Percentiles rank a stretch among this genome's conserved stretches.
phyloP scores from a whole-genome alignment of 164 flowering plant species.

The Aristolochia contorta region DNA sequence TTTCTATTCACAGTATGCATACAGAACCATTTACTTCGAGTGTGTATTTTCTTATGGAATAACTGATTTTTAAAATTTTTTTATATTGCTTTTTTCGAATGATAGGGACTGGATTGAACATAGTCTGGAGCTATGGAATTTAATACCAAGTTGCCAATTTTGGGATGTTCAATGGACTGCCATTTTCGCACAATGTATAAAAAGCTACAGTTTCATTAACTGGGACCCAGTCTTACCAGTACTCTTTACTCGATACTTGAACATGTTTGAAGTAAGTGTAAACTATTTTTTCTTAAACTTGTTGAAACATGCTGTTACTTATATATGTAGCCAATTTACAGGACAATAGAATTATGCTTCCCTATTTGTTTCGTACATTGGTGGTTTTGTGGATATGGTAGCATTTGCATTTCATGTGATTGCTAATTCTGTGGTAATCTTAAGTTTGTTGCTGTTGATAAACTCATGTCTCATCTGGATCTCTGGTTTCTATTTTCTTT shows the following conservation, averaged over 20 bases:
- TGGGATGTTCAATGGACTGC: slow-evolving; percentile 97
- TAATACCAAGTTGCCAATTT: slow-evolving; percentile 82
- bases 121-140: slow-evolving; percentile 64
- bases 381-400: too few relatives aligned
- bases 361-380: too few relatives aligned
- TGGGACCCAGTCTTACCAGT: slow-evolving; percentile 71
- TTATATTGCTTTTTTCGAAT: slow-evolving; percentile 7
- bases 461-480: too few relatives aligned
- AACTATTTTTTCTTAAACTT: background rate
- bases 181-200: slow-evolving; percentile 69
- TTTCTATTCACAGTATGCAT: slow-evolving; percentile 71
- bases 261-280: slow-evolving; percentile 81
- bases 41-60: background rate
- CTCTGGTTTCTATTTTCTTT: too few relatives aligned
- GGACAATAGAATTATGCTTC: too few relatives aligned
- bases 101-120: slow-evolving; percentile 58
- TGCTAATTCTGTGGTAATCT: too few relatives aligned
- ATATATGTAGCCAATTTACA: too few relatives aligned
- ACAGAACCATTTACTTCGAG: background rate
- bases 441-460: too few relatives aligned
- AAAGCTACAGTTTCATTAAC: slow-evolving; percentile 44
- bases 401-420: too few relatives aligned
- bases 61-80: background rate
- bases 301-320: too few relatives aligned
- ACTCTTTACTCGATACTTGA: slow-evolving; percentile 68